Percentiles rank a stretch among this genome's conserved stretches.
Evolutionary conservation across 1,284 basidiomycete species (phyloP).

Genomic region (Waitea zeae): DNA sequence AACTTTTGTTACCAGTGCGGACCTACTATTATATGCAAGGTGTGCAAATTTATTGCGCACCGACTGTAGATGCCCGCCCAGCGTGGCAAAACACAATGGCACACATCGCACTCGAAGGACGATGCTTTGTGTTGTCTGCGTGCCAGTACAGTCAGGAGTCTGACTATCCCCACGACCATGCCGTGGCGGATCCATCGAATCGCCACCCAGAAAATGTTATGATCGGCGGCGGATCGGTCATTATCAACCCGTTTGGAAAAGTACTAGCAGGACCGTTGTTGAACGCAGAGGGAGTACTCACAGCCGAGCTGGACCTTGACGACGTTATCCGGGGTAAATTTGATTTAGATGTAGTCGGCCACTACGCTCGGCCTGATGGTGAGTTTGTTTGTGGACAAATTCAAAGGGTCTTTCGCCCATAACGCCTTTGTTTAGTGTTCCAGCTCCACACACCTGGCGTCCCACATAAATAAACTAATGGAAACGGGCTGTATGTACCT

Average conservation of each 20-base stretch:
- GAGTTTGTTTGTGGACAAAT: constrained; percentile 11
- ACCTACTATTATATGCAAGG: constrained; percentile 44
- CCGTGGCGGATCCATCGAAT: constrained; percentile 20
- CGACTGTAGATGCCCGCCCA: constrained; percentile 51
- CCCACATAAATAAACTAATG: too few species aligned
- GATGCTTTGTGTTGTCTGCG: constrained; percentile 56
- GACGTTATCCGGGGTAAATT: constrained; percentile 49
- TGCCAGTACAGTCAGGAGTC: constrained; percentile 47
- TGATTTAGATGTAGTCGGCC: constrained; percentile 54
- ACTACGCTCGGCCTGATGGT: constrained; percentile 53
- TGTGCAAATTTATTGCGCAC: constrained; percentile 50
- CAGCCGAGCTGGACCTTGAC: constrained; percentile 45
- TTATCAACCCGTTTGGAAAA: constrained; percentile 48
- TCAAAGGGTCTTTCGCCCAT: background rate
- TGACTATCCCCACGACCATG: constrained; percentile 41
- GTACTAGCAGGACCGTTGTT: constrained; percentile 53
- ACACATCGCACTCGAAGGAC: constrained; percentile 61
- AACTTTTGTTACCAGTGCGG: constrained; percentile 21
- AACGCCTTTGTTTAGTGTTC: background rate
- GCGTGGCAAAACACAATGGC: constrained; percentile 51
- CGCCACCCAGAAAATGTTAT: constrained; percentile 36
- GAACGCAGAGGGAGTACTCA: constrained; percentile 41
- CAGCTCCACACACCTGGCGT: background rate
- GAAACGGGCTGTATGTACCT: too few species aligned
- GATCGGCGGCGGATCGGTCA: constrained; percentile 54